Evolutionary conservation across 495 filamentous ascomycete genomes (phyloP).

Genomic region (Penicillium pancosmium): DNA sequence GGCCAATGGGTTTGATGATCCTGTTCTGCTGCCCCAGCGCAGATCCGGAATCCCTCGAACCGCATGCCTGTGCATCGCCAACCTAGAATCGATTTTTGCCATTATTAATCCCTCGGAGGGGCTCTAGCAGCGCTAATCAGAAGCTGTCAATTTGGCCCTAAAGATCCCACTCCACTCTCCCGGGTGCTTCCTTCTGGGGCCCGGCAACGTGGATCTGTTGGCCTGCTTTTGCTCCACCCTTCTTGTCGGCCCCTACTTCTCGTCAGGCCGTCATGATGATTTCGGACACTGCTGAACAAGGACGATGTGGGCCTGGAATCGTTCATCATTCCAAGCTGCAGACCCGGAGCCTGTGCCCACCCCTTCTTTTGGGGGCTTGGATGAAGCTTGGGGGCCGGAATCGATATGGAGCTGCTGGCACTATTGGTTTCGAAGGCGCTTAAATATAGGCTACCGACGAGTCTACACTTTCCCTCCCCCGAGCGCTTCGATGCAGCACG

Average conservation of each 20-base stretch:
- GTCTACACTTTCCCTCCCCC: constrained; percentile 30
- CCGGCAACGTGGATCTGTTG: not conserved
- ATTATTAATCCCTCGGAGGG: not conserved
- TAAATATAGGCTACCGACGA: constrained; percentile 47
- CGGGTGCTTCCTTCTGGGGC: not conserved
- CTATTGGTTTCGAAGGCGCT: constrained; percentile 38
- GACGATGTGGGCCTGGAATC: not conserved
- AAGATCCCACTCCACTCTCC: constrained; percentile 2
- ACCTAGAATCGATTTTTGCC: not conserved
- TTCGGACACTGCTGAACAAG: not conserved
- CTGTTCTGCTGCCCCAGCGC: not conserved
- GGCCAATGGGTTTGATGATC: not conserved
- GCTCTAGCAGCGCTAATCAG: constrained; percentile 18
- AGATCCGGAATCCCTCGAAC: constrained; percentile 1
- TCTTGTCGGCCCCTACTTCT: constrained; percentile 3
- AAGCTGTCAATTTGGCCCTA: constrained; percentile 16
- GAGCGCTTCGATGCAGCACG: constrained; percentile 39
- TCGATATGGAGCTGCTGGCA: constrained; percentile 24
- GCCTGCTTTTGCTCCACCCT: not conserved
- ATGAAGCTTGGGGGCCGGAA: constrained; percentile 32
- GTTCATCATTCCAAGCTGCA: constrained; percentile 8
- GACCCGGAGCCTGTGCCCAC: constrained; percentile 11
- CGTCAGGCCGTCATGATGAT: not conserved
- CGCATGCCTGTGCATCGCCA: constrained; percentile 1
- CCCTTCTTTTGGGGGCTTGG: constrained; percentile 16